Conservation (phyloP, 768 basidiomycete genomes). For the Serendipita sp. region DNA sequence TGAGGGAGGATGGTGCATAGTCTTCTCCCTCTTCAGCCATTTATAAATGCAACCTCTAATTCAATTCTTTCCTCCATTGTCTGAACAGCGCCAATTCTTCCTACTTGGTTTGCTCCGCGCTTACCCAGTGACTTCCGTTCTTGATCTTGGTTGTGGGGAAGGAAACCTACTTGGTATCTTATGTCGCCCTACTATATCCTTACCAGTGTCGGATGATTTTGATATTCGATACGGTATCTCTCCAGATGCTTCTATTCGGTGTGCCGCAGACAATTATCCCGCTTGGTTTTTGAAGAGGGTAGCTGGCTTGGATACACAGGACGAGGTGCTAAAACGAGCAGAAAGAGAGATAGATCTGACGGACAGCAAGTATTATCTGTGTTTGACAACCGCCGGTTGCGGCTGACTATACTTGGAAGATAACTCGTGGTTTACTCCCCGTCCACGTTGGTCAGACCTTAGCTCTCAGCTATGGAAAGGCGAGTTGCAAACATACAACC, state of each 20-base stretch:
- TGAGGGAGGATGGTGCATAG: no score
- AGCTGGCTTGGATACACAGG: slow-evolving; percentile 54
- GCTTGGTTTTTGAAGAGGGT: slow-evolving; percentile 43
- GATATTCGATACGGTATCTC: not conserved
- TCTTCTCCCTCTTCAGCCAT: no score
- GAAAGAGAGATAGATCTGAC: slow-evolving; percentile 18
- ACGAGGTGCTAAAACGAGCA: slow-evolving; percentile 38
- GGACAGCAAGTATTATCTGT: slow-evolving; percentile 10
- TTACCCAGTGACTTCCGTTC: slow-evolving; percentile 19
- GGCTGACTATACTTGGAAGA: not conserved
- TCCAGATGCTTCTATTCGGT: slow-evolving; percentile 16
- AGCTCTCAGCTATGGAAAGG: slow-evolving; percentile 59
- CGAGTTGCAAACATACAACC: slow-evolving; percentile 49
- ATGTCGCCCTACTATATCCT: slow-evolving; percentile 60
- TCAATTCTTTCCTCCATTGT: not conserved
- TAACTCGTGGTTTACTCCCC: slow-evolving; percentile 9
- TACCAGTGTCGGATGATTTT: slow-evolving; percentile 16
- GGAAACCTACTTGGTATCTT: slow-evolving; percentile 56
- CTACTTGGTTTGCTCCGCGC: not conserved
- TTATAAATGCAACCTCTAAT: not conserved
- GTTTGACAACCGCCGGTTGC: slow-evolving; percentile 12
- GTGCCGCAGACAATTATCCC: slow-evolving; percentile 26
- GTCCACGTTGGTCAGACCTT: slow-evolving; percentile 50
- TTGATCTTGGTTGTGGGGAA: slow-evolving; percentile 77
- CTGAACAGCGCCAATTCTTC: not conserved